These are phyloP conservation scores for Ogataea hybrid DNA, from an alignment of 1,139 yeast species.

Conservation along the genomic window DNA sequence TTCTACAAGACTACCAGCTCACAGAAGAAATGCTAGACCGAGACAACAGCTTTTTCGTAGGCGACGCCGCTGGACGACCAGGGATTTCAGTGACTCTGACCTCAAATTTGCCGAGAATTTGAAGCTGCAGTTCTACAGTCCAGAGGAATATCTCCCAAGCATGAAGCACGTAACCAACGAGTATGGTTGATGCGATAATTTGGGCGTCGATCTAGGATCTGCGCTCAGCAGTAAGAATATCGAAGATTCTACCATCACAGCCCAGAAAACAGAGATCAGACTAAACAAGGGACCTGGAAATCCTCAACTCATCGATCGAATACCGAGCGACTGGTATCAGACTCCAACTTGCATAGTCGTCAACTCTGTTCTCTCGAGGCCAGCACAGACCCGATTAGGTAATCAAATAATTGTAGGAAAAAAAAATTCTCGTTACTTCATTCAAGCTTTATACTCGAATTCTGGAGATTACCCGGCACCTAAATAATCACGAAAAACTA, in stretches of 20 bases:
- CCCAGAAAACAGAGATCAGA: slow-evolving; percentile 8
- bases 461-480: slow-evolving; percentile 9
- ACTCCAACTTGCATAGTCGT: not conserved
- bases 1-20: slow-evolving; percentile 24
- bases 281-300: slow-evolving; percentile 10
- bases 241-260: slow-evolving; percentile 7
- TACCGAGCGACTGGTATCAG: slow-evolving; percentile 3
- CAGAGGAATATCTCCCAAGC: slow-evolving; percentile 57
- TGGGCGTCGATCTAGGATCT: slow-evolving; percentile 23
- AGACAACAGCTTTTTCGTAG: slow-evolving; percentile 66
- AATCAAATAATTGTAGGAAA: slow-evolving; percentile 24
- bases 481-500: slow-evolving; percentile 5
- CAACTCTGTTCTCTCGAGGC: not conserved
- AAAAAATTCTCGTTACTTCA: not conserved
- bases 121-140: slow-evolving; percentile 56
- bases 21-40: slow-evolving; percentile 29
- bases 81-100: slow-evolving; percentile 82
- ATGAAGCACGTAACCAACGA: slow-evolving; percentile 28
- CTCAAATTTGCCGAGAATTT: slow-evolving; percentile 58
- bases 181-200: slow-evolving; percentile 28
- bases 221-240: slow-evolving; percentile 6
- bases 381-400: slow-evolving; percentile 16
- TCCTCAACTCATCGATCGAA: slow-evolving; percentile 8
- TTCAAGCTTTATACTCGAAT: not conserved
- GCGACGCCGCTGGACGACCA: slow-evolving; percentile 92